Evolutionary conservation across 1,284 basidiomycete genomes (phyloP), one percentile per base, ranked within the genome.

Genomic region (Cutaneotrichosporon cavernicola): DNA sequence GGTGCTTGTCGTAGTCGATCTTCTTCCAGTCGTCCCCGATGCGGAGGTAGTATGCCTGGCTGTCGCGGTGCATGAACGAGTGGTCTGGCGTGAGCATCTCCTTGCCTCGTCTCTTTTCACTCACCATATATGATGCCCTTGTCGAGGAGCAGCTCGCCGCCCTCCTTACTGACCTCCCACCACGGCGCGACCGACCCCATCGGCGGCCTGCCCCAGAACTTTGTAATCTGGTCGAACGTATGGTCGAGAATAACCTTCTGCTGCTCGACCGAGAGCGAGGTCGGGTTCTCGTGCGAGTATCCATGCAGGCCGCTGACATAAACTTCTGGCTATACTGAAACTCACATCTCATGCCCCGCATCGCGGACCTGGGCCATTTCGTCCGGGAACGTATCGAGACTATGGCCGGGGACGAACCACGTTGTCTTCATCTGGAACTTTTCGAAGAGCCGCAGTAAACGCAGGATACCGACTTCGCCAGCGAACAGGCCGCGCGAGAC

Each of bases 101-200:
- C 26, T 26, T 26, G n/a, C n/a, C n/a, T n/a, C n/a, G n/a, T n/a
- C n/a, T n/a, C n/a, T n/a, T n/a, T n/a, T n/a, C n/a, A n/a, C n/a
- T 60, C 61, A 87, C 87, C 89, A 72, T 90, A 90, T 79, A 88
- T 83, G 51, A 91, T 87, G 0, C 90, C 90, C 72, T 89, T 88
- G 26, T 88, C 86, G 18, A 90, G 83, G 21, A 91, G 79, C 32
- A 91, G 81, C n/a, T 86, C 80, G 0, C 85, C 86, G 1, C 86
- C 86, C 75, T 90, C 89, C 64, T 85, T 85, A 78, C 85, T 88
- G 1, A 85, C 86, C 75, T 91, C 89, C 88, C 89, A 91, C 88
- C 89, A 91, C 0, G 89, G 88, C 10, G 89, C 88, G 40, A 90
- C 88, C 62, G 83, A 82, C 16, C 87, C 86, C 72, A 86, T 85